Conservation (phyloP, 1,284 basidiomycete species). For the Sanghuangporus sanghuang region DNA sequence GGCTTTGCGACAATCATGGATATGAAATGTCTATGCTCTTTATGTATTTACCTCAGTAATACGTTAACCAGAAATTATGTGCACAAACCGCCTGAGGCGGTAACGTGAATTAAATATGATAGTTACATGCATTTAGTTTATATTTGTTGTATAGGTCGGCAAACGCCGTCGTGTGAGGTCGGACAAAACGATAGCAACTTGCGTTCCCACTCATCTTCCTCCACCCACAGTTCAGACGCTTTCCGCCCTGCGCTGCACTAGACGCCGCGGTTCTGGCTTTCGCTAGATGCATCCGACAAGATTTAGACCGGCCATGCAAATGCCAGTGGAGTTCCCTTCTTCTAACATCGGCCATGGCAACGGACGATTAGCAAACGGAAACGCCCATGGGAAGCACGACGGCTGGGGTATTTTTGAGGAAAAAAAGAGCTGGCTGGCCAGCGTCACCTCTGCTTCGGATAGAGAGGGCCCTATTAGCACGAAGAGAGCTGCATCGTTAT, state of each 20-base stretch:
- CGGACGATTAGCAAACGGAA: neutral
- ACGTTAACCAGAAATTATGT: too few species aligned
- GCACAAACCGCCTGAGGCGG: too few species aligned
- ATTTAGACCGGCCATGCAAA: neutral
- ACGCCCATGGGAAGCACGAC: neutral
- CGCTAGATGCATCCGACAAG: neutral
- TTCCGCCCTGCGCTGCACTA: neutral
- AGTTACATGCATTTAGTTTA: too few species aligned
- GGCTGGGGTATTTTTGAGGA: conserved; percentile 14
- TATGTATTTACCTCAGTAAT: too few species aligned
- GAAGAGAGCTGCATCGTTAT: conserved; percentile 13
- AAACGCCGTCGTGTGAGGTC: neutral
- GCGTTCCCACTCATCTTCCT: neutral
- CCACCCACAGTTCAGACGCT: neutral
- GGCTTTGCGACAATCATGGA: neutral
- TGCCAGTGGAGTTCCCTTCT: neutral
- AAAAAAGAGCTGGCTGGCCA: conserved; percentile 17
- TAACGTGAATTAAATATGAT: too few species aligned
- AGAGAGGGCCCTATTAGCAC: conserved; percentile 5
- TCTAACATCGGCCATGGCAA: conserved; percentile 2
- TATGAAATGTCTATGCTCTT: too few species aligned
- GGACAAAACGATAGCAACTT: neutral
- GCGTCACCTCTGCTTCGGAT: neutral
- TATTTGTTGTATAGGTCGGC: neutral
- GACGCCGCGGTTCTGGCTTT: neutral